Base-by-base conservation (phyloP, 371 early-diverging fungal genomes). In the Apophysomyces variabilis region DNA sequence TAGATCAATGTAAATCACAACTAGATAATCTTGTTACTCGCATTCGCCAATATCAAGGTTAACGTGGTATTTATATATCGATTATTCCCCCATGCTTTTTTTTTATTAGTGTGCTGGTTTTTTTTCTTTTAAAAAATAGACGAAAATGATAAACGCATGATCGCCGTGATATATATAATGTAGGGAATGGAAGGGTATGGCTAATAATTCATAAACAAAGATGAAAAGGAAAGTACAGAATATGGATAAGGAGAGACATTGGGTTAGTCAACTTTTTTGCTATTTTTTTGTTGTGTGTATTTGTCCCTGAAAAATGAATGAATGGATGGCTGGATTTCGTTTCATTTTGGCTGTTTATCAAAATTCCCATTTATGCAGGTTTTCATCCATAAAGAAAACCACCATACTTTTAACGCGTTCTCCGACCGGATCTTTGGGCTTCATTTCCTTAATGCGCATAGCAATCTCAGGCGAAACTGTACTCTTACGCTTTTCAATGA, bases 351-450 rank as follows among this genome's bases (percentile, higher is more conserved):
- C 16, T 21, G 16, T 5, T n/a, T 50, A 21, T 50, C 64, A 78
- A 41, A 78, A 78, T 43, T 79, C 79, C 76, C 79, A 79, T 58
- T 79, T 79, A 63, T 79, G 74, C 50, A 79, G 56, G 47, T 76
- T 79, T 58, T 79, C 79, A 61, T 79, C 79, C 79, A 79, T 79
- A 58, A 79, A 79, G 56, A 79, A 74, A 1, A 71, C 70, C 3
- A 79, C 79, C 79, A 79, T 79, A 56, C 73, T 79, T 60, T 79
- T 79, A 11, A 79, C 79, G 41, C 70, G 70, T 8, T 70, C 13
- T 8, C 79, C 79, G 21, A 66, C 70, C 7, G 79, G 79, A 11
- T 66, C 68, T 59, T 70, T 79, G 3, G 79, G 76, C 39, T 71
- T 74, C 66, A 76, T 60, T 5, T 79, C 79, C 56, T 78, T 78